Conservation (phyloP, 176 grass and related monocot genomes). For the Carex littledalei region DNA sequence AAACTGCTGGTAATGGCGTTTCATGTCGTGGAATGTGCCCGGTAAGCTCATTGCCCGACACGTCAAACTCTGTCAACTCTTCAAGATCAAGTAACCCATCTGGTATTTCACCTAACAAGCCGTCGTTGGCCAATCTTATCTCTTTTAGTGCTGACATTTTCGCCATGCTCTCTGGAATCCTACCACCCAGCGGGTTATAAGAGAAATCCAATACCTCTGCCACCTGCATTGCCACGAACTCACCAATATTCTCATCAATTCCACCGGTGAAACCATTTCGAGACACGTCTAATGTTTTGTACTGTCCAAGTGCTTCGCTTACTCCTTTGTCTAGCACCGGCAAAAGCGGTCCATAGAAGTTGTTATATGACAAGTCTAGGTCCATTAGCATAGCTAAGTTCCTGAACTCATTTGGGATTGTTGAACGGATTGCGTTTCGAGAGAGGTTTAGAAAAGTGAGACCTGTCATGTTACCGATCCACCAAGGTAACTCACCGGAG, state of each 20-base stretch:
- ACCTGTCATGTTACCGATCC: slow-evolving; percentile 36
- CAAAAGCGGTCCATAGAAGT: slow-evolving; percentile 18
- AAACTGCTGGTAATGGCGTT: slow-evolving; percentile 19
- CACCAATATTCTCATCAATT: slow-evolving; percentile 31
- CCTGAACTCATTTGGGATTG: slow-evolving; percentile 35
- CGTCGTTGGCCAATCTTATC: slow-evolving; percentile 26
- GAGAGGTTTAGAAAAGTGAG: slow-evolving; percentile 45
- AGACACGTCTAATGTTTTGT: slow-evolving; percentile 39
- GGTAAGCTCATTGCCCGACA: slow-evolving; percentile 30
- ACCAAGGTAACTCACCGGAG: slow-evolving; percentile 31
- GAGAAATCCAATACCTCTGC: slow-evolving; percentile 32
- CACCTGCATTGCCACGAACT: slow-evolving; percentile 28
- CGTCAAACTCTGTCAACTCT: slow-evolving; percentile 19
- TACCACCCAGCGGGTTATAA: slow-evolving; percentile 29
- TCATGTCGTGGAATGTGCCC: slow-evolving; percentile 32
- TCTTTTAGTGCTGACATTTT: slow-evolving; percentile 35
- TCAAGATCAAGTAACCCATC: slow-evolving; percentile 26
- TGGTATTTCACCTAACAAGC: slow-evolving; percentile 34
- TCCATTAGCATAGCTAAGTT: slow-evolving; percentile 43
- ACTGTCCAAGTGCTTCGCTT: slow-evolving; percentile 33
- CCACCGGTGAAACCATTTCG: slow-evolving; percentile 27
- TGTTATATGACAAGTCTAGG: slow-evolving; percentile 36
- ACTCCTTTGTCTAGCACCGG: slow-evolving; percentile 37
- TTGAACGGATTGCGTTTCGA: slow-evolving; percentile 18
- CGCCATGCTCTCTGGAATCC: slow-evolving; percentile 30